Percentiles rank a stretch among this genome's conserved stretches.
These are phyloP conservation scores for Iris macrosiphon DNA, from an alignment of 106 monocot species.

Conservation along the genomic window DNA sequence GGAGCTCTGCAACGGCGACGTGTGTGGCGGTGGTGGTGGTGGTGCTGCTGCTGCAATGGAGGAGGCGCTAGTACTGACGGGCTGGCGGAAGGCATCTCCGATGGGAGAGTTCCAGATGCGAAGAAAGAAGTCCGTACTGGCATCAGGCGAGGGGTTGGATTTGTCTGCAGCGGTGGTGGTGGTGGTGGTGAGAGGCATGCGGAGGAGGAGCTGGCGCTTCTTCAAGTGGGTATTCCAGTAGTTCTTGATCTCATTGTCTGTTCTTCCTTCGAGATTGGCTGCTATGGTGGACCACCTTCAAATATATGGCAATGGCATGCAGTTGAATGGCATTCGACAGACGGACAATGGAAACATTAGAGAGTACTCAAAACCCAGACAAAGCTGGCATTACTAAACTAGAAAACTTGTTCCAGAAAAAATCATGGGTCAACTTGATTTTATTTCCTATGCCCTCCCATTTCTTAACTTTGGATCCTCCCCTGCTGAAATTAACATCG, in stretches of 20 bases:
- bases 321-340: too few relatives aligned
- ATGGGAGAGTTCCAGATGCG: constrained; percentile 89
- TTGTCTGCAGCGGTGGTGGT: background rate
- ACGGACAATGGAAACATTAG: too few relatives aligned
- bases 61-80: background rate
- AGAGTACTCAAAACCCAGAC: too few relatives aligned
- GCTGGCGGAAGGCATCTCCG: constrained; percentile 55
- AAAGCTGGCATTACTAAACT: too few relatives aligned
- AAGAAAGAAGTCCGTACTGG: constrained; percentile 60
- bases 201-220: constrained; percentile 29
- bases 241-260: constrained; percentile 14
- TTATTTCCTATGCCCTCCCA: too few relatives aligned
- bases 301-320: too few relatives aligned
- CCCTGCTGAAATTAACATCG: too few relatives aligned
- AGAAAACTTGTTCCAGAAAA: too few relatives aligned
- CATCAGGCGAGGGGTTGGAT: background rate
- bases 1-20: constrained; percentile 1
- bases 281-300: constrained; percentile 12
- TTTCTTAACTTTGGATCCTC: too few relatives aligned
- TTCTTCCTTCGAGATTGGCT: constrained; percentile 2
- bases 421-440: too few relatives aligned
- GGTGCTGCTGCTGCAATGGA: background rate
- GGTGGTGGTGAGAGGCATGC: constrained; percentile 7
- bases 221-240: constrained; percentile 27
- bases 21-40: background rate